These are phyloP conservation scores for Westerdykella sp. DNA, from an alignment of 2,329 filamentous ascomycete genomes.

Conservation along the genomic window DNA sequence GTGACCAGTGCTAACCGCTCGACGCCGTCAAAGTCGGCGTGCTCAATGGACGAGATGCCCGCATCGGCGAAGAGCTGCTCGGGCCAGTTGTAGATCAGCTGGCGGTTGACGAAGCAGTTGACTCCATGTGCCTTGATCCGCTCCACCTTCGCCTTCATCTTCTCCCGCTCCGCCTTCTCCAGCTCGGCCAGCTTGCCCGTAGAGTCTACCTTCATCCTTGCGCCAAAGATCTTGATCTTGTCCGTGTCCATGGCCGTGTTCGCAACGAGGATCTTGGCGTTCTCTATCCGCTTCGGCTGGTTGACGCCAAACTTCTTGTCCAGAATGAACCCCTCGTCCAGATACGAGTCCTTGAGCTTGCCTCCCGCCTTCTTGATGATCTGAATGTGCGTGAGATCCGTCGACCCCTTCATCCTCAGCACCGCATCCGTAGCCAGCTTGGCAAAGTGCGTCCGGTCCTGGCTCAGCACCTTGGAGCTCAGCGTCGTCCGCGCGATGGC, in stretches of 20 bases:
- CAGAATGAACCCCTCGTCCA: slow-evolving; percentile 96
- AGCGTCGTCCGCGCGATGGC: slow-evolving; percentile 91
- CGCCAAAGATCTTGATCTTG: slow-evolving; percentile 99
- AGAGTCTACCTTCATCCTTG: slow-evolving; percentile 90
- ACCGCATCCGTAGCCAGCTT: slow-evolving; percentile 87
- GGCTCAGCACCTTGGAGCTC: slow-evolving; percentile 92
- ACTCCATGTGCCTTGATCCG: slow-evolving; percentile 98
- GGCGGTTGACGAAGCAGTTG: slow-evolving; percentile 99
- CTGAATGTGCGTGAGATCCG: slow-evolving; percentile 94
- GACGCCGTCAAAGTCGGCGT: slow-evolving; percentile 97
- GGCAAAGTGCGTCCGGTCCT: slow-evolving; percentile 89
- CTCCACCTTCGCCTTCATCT: slow-evolving; percentile 99
- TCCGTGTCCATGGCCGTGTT: slow-evolving; percentile 99
- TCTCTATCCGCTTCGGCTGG: slow-evolving; percentile 94
- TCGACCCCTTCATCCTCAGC: slow-evolving; percentile 79
- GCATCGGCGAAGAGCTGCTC: slow-evolving; percentile 98
- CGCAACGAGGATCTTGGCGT: slow-evolving; percentile 95
- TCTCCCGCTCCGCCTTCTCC: slow-evolving; percentile 96
- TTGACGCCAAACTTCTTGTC: slow-evolving; percentile 99
- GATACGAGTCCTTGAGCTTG: slow-evolving; percentile 94
- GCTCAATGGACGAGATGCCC: slow-evolving; percentile 96
- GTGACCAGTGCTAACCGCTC: slow-evolving; percentile 92
- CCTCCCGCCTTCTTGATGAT: slow-evolving; percentile 99
- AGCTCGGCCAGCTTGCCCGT: slow-evolving; percentile 97
- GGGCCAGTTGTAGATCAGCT: slow-evolving; percentile 99